Evolutionary conservation across 164 flowering plant species (phyloP), one percentile per base, ranked within the genome.

Genomic region (Taxillus chinensis): DNA sequence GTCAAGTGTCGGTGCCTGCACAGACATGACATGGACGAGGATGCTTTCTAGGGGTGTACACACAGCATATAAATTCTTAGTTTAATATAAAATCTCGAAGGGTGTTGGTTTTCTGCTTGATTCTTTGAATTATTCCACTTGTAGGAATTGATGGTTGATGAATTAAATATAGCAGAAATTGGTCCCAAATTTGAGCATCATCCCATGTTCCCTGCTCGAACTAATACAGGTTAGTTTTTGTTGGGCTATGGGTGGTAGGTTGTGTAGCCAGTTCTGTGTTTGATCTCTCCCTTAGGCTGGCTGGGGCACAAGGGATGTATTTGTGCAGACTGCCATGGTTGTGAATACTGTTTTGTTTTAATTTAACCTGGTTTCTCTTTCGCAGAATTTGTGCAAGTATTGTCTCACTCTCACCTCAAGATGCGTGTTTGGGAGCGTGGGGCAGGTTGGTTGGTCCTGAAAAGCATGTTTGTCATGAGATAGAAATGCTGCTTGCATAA

Each of bases 381-480:
- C 77, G 74, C 95, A 95, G 99, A 91, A 70, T 95, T 91, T 80
- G 99, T 89, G 59, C 86, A 95, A 78, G 88, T 89, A 39, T 70
- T 80, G 62, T 89, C 97, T 57, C 89, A 71, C 46, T 79, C 89
- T 39, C 96, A 91, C 77, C 71, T 95, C 62, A 91, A 91, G 74
- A 89, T 95, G 99, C 95, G 97, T 67, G 99, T 91, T 62, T 91
- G 99, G 99, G 96, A 93, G 76, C 97, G 96, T 48, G 97, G 99
- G 13, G 99, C 99, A 71, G 97, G 99, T 93, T 68, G 48, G 70
- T 56, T 53, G 15, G 27, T 41, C 14, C 8, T 27, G 50, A 15
- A 15, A 45, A 2, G 8, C 13, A 17, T 10, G 53, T 15, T 7
- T 65, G 17, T n/a, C n/a, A 48, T 14, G 39, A 8, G 27, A 27